Evolutionary conservation across 345 rosid species (phyloP).

Genomic region (Pugionium cornutum): DNA sequence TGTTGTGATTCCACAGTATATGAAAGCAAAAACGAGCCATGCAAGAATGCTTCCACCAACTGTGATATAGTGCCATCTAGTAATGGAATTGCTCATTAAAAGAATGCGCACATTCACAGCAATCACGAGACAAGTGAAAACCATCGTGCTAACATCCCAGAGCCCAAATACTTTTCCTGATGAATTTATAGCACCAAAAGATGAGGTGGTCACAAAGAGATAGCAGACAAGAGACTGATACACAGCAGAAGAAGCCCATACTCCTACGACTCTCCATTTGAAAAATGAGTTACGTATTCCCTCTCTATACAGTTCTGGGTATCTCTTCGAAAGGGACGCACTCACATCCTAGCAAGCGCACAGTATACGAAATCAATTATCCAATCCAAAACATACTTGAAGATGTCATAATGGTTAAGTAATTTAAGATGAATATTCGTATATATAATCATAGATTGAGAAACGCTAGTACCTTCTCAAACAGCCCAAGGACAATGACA

Average conservation of each 20-base stretch:
- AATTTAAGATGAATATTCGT: not conserved
- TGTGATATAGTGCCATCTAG: slow-evolving; percentile 83
- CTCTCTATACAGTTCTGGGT: slow-evolving; percentile 92
- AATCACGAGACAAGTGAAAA: slow-evolving; percentile 89
- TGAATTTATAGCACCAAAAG: slow-evolving; percentile 60
- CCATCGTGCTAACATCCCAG: slow-evolving; percentile 99
- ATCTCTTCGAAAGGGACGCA: slow-evolving; percentile 91
- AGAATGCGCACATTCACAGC: slow-evolving; percentile 94
- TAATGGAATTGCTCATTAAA: slow-evolving; percentile 89
- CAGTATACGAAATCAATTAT: slow-evolving; percentile 1
- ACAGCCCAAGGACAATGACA: slow-evolving; percentile 89
- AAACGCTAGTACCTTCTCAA: slow-evolving; percentile 72
- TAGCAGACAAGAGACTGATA: slow-evolving; percentile 90
- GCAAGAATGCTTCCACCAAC: slow-evolving; percentile 92
- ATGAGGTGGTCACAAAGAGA: slow-evolving; percentile 60
- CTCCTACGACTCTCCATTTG: slow-evolving; percentile 85
- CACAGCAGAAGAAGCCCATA: slow-evolving; percentile 85
- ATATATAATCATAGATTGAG: slow-evolving; percentile 3
- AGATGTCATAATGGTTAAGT: not conserved
- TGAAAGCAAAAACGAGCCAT: slow-evolving; percentile 76
- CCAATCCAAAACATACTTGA: not conserved
- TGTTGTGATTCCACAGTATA: slow-evolving; percentile 69
- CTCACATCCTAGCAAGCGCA: slow-evolving; percentile 74
- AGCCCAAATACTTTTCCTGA: slow-evolving; percentile 85
- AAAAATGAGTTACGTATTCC: slow-evolving; percentile 84